These are phyloP conservation scores for Candida oleophila DNA, from an alignment of 805 yeast species.

Conservation along the genomic window DNA sequence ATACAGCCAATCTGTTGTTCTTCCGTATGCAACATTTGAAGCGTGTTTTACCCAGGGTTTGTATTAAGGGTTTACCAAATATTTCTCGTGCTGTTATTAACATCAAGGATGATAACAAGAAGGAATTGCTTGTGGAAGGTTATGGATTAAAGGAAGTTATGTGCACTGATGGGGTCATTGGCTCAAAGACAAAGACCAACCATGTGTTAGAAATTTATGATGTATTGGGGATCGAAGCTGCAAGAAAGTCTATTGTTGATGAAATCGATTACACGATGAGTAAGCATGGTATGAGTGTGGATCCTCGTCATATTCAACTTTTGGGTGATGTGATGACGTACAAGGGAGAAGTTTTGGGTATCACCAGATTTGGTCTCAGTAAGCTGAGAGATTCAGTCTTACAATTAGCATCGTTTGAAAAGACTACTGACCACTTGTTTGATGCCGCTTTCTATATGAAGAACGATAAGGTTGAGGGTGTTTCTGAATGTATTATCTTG, in stretches of 20 bases:
- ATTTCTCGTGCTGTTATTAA: constrained; percentile 96
- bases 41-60: constrained; percentile 80
- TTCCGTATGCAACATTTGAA: constrained; percentile 88
- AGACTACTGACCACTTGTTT: constrained; percentile 96
- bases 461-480: constrained; percentile 94
- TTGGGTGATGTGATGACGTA: constrained; percentile 98
- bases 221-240: constrained; percentile 97
- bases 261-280: constrained; percentile 98
- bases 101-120: constrained; percentile 79
- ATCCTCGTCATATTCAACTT: constrained; percentile 97
- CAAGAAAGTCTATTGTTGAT: constrained; percentile 84
- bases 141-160: constrained; percentile 94
- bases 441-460: constrained; percentile 99
- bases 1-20: constrained; percentile 54
- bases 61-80: constrained; percentile 89
- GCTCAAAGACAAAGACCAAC: constrained; percentile 82
- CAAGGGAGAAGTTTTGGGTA: constrained; percentile 97
- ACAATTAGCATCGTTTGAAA: constrained; percentile 95
- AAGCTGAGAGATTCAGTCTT: constrained; percentile 98
- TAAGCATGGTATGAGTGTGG: constrained; percentile 99
- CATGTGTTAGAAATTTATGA: constrained; percentile 87
- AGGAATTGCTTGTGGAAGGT: constrained; percentile 95
- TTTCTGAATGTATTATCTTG: constrained; percentile 92
- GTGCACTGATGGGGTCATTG: constrained; percentile 96
- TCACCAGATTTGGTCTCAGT: constrained; percentile 95